These are phyloP conservation scores for Spergularia azorica DNA, from an alignment of 179 eudicot genomes.

Conservation along the genomic window DNA sequence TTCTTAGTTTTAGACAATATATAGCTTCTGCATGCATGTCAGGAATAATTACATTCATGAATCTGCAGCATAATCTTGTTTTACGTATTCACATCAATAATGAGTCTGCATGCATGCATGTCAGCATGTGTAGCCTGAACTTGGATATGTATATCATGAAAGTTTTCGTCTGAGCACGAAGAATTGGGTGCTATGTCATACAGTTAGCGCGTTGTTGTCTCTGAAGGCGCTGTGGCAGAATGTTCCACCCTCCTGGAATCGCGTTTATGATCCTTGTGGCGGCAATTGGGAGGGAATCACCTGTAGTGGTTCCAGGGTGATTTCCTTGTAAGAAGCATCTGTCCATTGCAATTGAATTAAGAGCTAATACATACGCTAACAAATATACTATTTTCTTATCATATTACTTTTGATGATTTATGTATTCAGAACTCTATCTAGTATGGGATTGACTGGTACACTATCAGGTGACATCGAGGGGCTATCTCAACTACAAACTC, in stretches of 20 bases:
- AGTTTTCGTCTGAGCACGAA: neutral
- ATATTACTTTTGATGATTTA: constrained; percentile 6
- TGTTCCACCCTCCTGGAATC: constrained; percentile 68
- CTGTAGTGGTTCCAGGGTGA: constrained; percentile 53
- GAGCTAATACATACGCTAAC: neutral
- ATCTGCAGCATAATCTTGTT: too few relatives aligned
- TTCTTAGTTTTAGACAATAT: too few relatives aligned
- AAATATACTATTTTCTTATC: neutral
- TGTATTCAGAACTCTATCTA: constrained; percentile 51
- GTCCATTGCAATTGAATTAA: neutral
- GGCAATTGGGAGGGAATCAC: constrained; percentile 64
- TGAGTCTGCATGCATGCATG: too few relatives aligned
- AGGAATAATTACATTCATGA: too few relatives aligned
- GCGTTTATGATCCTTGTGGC: constrained; percentile 63
- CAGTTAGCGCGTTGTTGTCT: constrained; percentile 54
- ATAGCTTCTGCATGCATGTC: too few relatives aligned
- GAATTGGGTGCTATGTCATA: constrained; percentile 9
- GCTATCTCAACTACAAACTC: constrained; percentile 48
- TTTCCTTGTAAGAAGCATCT: constrained; percentile 49
- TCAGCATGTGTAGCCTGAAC: too few relatives aligned
- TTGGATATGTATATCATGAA: neutral
- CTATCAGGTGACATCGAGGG: constrained; percentile 55
- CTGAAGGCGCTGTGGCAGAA: constrained; percentile 56
- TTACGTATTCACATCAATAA: too few relatives aligned
- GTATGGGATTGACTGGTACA: constrained; percentile 52